Conservation (phyloP, 139 green algal species). For the Pleodorina starrii region DNA sequence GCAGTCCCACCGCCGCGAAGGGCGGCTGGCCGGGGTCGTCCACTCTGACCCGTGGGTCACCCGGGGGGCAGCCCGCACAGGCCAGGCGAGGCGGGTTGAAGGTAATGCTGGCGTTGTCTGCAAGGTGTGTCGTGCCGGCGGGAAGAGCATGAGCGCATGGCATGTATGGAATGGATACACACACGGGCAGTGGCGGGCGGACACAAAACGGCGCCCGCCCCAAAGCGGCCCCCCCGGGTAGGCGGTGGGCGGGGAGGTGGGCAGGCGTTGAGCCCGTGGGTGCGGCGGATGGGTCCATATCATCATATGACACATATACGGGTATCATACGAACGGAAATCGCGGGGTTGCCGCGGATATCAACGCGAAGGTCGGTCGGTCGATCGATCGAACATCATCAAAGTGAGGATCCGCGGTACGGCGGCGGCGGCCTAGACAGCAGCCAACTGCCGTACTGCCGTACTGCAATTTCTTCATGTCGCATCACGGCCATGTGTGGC, state of each 20-base stretch:
- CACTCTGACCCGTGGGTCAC: constrained; percentile 17
- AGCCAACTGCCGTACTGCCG: no score
- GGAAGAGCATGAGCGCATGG: neutral
- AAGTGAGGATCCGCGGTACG: no score
- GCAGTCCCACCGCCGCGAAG: constrained; percentile 37
- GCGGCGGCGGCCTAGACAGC: no score
- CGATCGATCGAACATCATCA: no score
- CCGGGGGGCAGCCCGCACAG: constrained; percentile 27
- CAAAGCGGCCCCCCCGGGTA: neutral
- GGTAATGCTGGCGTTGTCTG: constrained; percentile 15
- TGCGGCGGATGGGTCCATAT: neutral
- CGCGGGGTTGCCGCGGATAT: no score
- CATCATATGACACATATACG: no score
- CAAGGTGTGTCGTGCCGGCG: neutral
- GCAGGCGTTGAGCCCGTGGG: neutral
- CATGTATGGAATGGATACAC: neutral
- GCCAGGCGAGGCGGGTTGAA: constrained; percentile 28
- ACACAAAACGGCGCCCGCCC: neutral
- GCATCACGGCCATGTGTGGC: no score
- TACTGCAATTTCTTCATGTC: no score
- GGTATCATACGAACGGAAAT: no score
- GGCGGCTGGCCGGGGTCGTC: neutral
- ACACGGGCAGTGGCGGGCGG: neutral
- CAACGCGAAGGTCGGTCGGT: no score
- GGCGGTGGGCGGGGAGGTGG: neutral